Percentiles rank a stretch among this genome's conserved stretches.
These are phyloP conservation scores for Apophysomyces elegans DNA, from an alignment of 371 early-diverging fungal genomes.

Conservation along the genomic window DNA sequence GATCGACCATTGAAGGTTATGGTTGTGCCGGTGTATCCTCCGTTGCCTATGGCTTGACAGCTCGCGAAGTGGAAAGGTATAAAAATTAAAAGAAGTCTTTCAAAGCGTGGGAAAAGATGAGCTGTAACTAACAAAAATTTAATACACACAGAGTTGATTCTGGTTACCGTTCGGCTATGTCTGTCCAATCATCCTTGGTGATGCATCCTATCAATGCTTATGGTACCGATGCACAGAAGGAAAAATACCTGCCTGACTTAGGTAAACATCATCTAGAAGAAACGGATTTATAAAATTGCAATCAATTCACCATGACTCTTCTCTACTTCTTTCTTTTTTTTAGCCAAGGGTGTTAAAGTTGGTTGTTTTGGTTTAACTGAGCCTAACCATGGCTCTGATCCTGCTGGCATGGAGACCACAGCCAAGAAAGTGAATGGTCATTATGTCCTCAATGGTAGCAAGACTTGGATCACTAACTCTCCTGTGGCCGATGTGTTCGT, in stretches of 20 bases:
- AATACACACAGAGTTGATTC: conserved; percentile 77
- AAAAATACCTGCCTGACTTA: conserved; percentile 91
- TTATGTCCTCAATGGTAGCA: conserved; percentile 89
- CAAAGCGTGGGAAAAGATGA: neutral
- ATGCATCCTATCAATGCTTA: conserved; percentile 98
- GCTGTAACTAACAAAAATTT: neutral
- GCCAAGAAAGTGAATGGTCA: conserved; percentile 79
- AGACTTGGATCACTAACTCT: conserved; percentile 99
- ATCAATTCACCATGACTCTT: neutral
- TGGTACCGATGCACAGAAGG: conserved; percentile 89
- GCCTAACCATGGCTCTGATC: conserved; percentile 98
- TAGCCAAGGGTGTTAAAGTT: conserved; percentile 88
- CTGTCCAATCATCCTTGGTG: conserved; percentile 96
- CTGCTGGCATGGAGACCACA: conserved; percentile 91
- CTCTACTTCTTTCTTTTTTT: neutral
- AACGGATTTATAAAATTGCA: neutral
- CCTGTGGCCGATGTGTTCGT: conserved; percentile 98
- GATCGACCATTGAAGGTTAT: conserved; percentile 95
- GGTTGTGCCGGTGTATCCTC: conserved; percentile 97
- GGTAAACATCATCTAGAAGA: conserved; percentile 50
- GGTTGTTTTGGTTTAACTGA: conserved; percentile 97
- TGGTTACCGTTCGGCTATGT: conserved; percentile 98
- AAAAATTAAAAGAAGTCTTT: neutral
- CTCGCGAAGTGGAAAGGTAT: conserved; percentile 93
- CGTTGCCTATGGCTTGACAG: conserved; percentile 96